A percentile compares a stretch with the other conserved stretches of the same genome.
These are phyloP conservation scores for Protomyces pachydermus DNA, from an alignment of 1,139 yeast species.

Conservation along the genomic window DNA sequence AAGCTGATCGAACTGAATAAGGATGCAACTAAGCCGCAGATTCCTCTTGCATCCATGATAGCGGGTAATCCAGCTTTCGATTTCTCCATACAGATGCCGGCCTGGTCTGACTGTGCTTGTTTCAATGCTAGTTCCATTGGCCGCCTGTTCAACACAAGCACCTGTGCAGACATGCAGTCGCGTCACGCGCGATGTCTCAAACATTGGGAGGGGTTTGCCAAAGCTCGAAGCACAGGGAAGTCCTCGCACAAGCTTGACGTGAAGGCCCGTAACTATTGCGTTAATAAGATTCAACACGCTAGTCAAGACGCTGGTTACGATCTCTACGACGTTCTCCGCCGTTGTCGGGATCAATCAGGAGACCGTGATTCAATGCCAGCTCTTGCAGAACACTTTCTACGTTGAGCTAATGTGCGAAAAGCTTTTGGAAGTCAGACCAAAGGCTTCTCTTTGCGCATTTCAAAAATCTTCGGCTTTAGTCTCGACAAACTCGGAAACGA, in stretches of 20 bases:
- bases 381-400: slow-evolving; percentile 63
- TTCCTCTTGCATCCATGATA: slow-evolving; percentile 77
- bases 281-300: slow-evolving; percentile 47
- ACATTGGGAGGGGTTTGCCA: slow-evolving; percentile 70
- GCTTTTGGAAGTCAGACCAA: slow-evolving; percentile 77
- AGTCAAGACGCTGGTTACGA: slow-evolving; percentile 86
- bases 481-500: slow-evolving; percentile 1
- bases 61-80: slow-evolving; percentile 97
- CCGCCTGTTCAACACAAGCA: slow-evolving; percentile 69
- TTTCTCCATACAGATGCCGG: slow-evolving; percentile 77
- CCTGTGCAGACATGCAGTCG: slow-evolving; percentile 70
- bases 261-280: too few species aligned
- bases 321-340: slow-evolving; percentile 84
- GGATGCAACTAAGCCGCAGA: slow-evolving; percentile 36
- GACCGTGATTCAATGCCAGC: slow-evolving; percentile 71
- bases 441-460: slow-evolving; percentile 73
- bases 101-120: slow-evolving; percentile 96
- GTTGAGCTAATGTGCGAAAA: slow-evolving; percentile 61
- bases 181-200: slow-evolving; percentile 73
- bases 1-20: slow-evolving; percentile 58
- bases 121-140: slow-evolving; percentile 43
- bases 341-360: slow-evolving; percentile 66
- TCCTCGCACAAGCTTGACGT: slow-evolving; percentile 51
- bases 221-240: slow-evolving; percentile 76
- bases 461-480: slow-evolving; percentile 55